These are phyloP conservation scores for Termitomyces sp. DNA, from an alignment of 768 basidiomycete genomes.

Conservation along the genomic window DNA sequence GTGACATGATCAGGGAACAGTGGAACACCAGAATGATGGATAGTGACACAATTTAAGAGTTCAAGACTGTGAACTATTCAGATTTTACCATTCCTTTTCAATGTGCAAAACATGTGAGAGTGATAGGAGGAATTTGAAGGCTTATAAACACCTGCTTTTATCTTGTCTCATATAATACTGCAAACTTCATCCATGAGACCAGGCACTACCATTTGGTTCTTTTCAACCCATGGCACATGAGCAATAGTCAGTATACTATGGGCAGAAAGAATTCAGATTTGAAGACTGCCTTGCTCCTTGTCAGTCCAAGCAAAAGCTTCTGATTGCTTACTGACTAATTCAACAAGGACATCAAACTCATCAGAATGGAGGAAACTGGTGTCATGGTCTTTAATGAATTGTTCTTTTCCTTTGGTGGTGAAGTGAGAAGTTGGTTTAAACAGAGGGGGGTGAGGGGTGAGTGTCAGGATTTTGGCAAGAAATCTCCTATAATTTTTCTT, in stretches of 20 bases:
- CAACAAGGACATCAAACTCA: not conserved
- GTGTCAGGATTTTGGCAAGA: not conserved
- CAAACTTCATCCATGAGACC: not conserved
- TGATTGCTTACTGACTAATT: not conserved
- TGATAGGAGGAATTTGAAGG: too few species aligned
- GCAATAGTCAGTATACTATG: not conserved
- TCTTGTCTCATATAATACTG: not conserved
- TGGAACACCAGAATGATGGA: not conserved
- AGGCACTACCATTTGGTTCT: not conserved
- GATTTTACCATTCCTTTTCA: not conserved
- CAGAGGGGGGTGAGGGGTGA: not conserved
- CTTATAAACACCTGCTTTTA: not conserved
- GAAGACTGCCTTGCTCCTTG: not conserved
- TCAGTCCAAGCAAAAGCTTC: not conserved
- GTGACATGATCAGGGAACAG: not conserved
- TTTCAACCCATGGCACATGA: constrained; percentile 1
- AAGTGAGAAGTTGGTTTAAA: not conserved
- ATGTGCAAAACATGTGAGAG: not conserved
- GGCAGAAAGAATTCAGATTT: not conserved
- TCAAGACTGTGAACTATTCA: too few species aligned
- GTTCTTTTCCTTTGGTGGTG: not conserved
- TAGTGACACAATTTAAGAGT: not conserved
- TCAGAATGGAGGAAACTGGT: not conserved
- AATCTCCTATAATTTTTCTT: not conserved
- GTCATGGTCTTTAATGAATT: too few species aligned